Evolutionary conservation across 225 moss, liverwort and hornwort species (phyloP), one percentile per base, ranked within the genome.

Genomic region (Pleurozium schreberi): DNA sequence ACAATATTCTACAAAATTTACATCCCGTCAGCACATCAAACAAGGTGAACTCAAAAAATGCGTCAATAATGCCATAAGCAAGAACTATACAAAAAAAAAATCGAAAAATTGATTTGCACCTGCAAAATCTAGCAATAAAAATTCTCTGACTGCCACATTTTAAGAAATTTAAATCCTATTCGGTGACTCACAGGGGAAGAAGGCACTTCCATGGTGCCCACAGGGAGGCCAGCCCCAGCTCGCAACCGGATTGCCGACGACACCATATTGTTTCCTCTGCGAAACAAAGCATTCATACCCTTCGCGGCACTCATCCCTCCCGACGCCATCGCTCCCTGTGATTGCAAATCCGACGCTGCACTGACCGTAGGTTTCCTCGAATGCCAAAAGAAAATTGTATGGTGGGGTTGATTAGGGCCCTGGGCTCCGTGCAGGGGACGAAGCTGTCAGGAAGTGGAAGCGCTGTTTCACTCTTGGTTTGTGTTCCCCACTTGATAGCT

Each of bases 151-250:
- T 53, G 58, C 42, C 38, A 62, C 42, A 58, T 30, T 52, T 30
- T 19, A 49, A 27, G 27, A 36, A 62, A 71, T 38, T 19, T 18
- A 49, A 75, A 60, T 47, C 45, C 17, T 42, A 40, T 36, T 61
- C 28, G 67, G 45, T 23, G 28, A 85, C 89, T 94, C 38, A 97
- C 97, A 87, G 93, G 65, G 9, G 92, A 83, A 75, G 89, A 23
- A 22, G 95, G 97, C 74, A 88, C 30, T 85, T 96, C 94, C 77
- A 83, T 87, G 62, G 31, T 5, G 66, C 96, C 98, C 42, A 96
- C 96, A 62, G 98, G 94, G 49, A 96, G 81, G 71, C 98, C 98
- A 20, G 82, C 92, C 31, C 95, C 98, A 74, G 88, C 89, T 49
- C 96, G 96, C 87, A 93, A 89, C 28, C 96, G 96, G 85, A 94